Conservation (phyloP, 192 early-diverging fungal species). For the Coemansia sp. region DNA sequence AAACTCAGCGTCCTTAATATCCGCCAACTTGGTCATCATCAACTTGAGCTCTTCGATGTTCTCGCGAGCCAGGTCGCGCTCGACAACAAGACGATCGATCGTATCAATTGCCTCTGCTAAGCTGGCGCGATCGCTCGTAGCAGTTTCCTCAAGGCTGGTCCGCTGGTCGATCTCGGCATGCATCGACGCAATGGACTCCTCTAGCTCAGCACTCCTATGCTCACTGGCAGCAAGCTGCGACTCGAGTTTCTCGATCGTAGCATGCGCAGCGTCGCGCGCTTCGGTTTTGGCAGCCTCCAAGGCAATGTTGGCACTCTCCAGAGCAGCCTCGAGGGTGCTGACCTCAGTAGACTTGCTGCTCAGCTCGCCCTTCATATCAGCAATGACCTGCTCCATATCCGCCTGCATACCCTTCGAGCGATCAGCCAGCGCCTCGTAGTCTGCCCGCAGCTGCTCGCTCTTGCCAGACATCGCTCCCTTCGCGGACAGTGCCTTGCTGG, state of each 20-base stretch:
- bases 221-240: background rate
- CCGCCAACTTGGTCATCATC: conserved; percentile 54
- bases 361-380: conserved; percentile 23
- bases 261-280: conserved; percentile 6
- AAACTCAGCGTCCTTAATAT: conserved; percentile 47
- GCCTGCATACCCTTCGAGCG: conserved; percentile 21
- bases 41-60: conserved; percentile 36
- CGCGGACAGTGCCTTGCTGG: background rate
- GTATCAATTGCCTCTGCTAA: background rate
- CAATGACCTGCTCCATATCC: conserved; percentile 33
- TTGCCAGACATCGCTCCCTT: background rate
- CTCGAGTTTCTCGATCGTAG: conserved; percentile 11
- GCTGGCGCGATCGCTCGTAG: background rate
- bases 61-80: conserved; percentile 25
- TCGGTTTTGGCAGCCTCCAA: conserved; percentile 8
- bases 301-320: conserved; percentile 32
- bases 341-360: conserved; percentile 32
- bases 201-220: background rate
- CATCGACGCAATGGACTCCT: background rate
- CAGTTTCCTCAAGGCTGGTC: background rate
- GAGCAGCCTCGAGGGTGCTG: conserved; percentile 27
- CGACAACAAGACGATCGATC: conserved; percentile 9
- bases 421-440: conserved; percentile 14
- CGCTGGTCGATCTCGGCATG: background rate
- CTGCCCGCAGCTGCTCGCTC: conserved; percentile 14